Conservation (phyloP, 2,329 filamentous ascomycete species). For the Bimuria novae-zelandiae region DNA sequence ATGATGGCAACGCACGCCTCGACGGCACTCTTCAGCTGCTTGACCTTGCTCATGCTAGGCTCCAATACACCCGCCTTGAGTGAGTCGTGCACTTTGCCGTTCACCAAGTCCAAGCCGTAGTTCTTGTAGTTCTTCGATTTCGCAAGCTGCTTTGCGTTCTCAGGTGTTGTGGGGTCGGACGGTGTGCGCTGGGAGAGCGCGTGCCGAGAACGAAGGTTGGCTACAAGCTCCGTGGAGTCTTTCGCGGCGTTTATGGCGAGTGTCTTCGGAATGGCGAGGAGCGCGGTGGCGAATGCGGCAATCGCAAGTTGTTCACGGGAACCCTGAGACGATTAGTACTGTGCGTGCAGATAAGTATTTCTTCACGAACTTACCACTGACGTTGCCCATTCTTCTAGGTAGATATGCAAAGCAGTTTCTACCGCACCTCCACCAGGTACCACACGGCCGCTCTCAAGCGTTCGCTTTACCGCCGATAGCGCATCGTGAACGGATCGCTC, state of each 20-base stretch:
- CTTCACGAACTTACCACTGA: slow-evolving; percentile 69
- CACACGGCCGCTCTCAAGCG: slow-evolving; percentile 93
- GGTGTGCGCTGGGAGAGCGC: slow-evolving; percentile 93
- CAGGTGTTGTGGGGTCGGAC: slow-evolving; percentile 62
- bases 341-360: not conserved
- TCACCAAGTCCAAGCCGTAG: slow-evolving; percentile 89
- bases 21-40: slow-evolving; percentile 97
- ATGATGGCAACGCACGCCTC: slow-evolving; percentile 99
- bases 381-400: slow-evolving; percentile 97
- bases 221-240: slow-evolving; percentile 92
- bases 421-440: slow-evolving; percentile 96
- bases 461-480: slow-evolving; percentile 94
- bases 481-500: slow-evolving; percentile 98
- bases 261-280: slow-evolving; percentile 94
- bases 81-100: slow-evolving; percentile 89
- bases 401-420: slow-evolving; percentile 98
- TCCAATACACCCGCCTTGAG: slow-evolving; percentile 95
- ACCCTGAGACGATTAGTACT: slow-evolving; percentile 52
- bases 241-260: slow-evolving; percentile 96
- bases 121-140: slow-evolving; percentile 99
- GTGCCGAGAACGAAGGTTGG: slow-evolving; percentile 91
- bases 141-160: slow-evolving; percentile 86
- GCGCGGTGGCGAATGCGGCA: slow-evolving; percentile 92
- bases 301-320: slow-evolving; percentile 98
- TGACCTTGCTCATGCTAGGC: slow-evolving; percentile 97